Evolutionary conservation across 345 rosid genomes (phyloP).

Genomic region (Microcos paniculata): DNA sequence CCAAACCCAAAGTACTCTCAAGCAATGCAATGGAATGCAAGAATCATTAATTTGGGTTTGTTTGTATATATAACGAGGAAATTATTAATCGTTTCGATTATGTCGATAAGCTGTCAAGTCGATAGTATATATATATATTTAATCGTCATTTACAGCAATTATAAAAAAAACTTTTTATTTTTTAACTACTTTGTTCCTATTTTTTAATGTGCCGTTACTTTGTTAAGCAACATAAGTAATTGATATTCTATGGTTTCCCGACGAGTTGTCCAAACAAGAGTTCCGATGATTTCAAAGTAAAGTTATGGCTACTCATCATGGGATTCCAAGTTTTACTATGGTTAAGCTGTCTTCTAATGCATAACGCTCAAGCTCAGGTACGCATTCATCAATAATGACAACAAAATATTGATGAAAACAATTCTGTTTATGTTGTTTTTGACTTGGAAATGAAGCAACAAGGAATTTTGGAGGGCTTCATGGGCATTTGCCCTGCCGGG

Average conservation of each 20-base stretch:
- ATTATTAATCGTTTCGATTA: constrained; percentile 1
- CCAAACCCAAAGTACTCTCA: too few species aligned
- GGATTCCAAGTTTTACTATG: neutral
- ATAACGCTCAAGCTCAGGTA: neutral
- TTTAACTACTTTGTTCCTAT: neutral
- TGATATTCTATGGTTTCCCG: neutral
- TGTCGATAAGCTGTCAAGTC: constrained; percentile 9
- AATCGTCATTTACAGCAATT: neutral
- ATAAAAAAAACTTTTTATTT: too few species aligned
- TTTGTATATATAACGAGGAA: neutral
- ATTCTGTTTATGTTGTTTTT: too few species aligned
- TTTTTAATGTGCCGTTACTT: neutral
- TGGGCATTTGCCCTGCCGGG: too few species aligned
- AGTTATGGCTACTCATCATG: neutral
- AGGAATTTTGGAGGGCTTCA: too few species aligned
- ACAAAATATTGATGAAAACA: neutral
- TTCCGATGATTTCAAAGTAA: neutral
- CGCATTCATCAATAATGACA: neutral
- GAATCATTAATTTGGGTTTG: neutral
- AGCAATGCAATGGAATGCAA: neutral
- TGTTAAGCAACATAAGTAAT: neutral
- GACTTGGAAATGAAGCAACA: too few species aligned
- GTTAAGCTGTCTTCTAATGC: neutral
- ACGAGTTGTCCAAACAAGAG: neutral
- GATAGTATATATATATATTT: neutral